A percentile compares a stretch with the other conserved stretches of the same genome.
phyloP scores from a whole-genome alignment of 768 basidiomycete species.

The Hericium coralloides region DNA sequence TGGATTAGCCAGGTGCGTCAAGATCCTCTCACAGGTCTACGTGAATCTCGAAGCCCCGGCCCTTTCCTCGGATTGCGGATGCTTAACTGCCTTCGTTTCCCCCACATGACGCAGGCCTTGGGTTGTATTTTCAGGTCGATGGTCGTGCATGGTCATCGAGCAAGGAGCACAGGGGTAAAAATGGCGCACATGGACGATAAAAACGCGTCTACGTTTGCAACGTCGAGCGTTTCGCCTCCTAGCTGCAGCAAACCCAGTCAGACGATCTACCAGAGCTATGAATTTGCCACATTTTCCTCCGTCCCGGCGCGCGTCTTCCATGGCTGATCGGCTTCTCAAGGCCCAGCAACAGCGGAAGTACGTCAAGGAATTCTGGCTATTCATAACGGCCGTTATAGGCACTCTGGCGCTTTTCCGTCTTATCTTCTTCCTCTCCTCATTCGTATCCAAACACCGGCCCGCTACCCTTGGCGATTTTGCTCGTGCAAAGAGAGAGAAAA shows the following conservation, averaged over 20 bases:
- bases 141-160: too few species aligned
- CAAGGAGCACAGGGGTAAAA: neutral
- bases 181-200: neutral
- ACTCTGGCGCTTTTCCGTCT: constrained; percentile 27
- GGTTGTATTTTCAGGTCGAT: too few species aligned
- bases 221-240: neutral
- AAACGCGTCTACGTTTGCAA: neutral
- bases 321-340: constrained; percentile 27
- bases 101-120: too few species aligned
- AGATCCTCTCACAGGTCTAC: too few species aligned
- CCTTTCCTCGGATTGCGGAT: too few species aligned
- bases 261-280: constrained; percentile 1
- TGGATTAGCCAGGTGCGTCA: too few species aligned
- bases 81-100: too few species aligned
- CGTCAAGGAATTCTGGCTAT: constrained; percentile 33
- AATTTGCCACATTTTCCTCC: constrained; percentile 4
- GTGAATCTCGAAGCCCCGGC: too few species aligned
- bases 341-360: constrained; percentile 26
- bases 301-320: constrained; percentile 15
- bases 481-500: constrained; percentile 5
- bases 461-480: neutral
- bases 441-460: neutral
- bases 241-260: neutral
- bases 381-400: constrained; percentile 29
- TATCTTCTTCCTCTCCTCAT: constrained; percentile 14